These are phyloP conservation scores for Isabelozyma rhagii DNA, from an alignment of 805 yeast genomes.

Conservation along the genomic window DNA sequence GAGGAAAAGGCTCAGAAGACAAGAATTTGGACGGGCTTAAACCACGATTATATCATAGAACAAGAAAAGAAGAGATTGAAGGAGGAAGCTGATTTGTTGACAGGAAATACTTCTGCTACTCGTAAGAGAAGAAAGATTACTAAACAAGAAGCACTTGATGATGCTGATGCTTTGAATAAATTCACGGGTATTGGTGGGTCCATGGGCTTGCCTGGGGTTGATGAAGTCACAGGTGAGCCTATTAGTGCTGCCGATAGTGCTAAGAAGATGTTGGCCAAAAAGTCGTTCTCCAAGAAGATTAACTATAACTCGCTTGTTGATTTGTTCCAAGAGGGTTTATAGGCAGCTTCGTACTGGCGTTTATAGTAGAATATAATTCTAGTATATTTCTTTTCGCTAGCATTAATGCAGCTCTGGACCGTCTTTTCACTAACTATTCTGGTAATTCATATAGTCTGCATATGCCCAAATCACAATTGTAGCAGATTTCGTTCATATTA, in stretches of 20 bases:
- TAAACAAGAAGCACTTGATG: constrained; percentile 8
- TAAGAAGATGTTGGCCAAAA: constrained; percentile 68
- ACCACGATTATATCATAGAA: constrained; percentile 79
- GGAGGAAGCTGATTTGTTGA: constrained; percentile 79
- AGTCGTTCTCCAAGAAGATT: constrained; percentile 81
- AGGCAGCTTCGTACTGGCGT: background rate
- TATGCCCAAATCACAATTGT: no score
- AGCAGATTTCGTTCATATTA: no score
- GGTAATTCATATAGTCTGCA: no score
- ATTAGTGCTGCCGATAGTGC: constrained; percentile 77
- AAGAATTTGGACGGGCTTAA: constrained; percentile 84
- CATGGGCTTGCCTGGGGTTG: constrained; percentile 35
- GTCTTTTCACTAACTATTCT: no score
- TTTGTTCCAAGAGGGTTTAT: constrained; percentile 22
- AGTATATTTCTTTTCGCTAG: no score
- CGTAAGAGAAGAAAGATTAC: constrained; percentile 41
- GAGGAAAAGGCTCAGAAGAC: constrained; percentile 76
- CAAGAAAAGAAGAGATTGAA: constrained; percentile 84
- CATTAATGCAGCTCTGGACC: no score
- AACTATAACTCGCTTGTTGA: constrained; percentile 80
- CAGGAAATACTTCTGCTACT: constrained; percentile 58
- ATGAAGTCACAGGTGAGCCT: constrained; percentile 37
- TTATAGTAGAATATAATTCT: background rate
- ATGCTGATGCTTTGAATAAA: constrained; percentile 19
- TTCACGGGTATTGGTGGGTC: constrained; percentile 26